Base-by-base conservation (phyloP, 73 alveolate genomes). In the Loxodes magnus region DNA sequence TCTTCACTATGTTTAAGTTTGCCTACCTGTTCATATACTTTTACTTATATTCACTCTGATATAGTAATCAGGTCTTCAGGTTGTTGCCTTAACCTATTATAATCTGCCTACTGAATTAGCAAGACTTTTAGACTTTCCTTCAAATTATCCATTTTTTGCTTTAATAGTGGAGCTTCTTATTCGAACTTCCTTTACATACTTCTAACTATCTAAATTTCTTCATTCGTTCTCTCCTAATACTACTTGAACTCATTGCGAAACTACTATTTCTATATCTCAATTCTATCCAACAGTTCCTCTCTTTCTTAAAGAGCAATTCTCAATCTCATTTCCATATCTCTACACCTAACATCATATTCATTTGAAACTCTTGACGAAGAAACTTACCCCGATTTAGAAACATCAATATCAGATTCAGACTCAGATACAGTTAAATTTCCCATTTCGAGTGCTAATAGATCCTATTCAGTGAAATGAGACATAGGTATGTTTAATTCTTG, bases 21-120 rank as follows among this genome's bases (percentile, higher is more conserved):
- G 26, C 63, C 44, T 6, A 69, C 78, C 26, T 51, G 35, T 34
- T 69, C 83, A 62, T 56, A 69, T 28, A 69, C 83, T 28, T 52
- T 42, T 31, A 60, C 83, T 3, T 62, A 43, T 6, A 69, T 65
- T 69, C 83, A 69, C 22, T 69, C 83, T 34, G 46, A 35, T 23
- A 64, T 42, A 3, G 71, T 67, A 36, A 63, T 31, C 10, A 62
- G 71, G 29, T 44, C 46, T 29, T 69, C 83, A 48, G 75, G 75
- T 34, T 37, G n/a, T 46, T 24, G 22, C 27, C 27, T 46, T 10
- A 46, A 9, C 1, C 27, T 41, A 24, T 21, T 25, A 24, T 46
- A 46, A 46, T 16, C 26, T 2, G 22, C 59, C 27, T 46, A 37
- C n/a, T 12, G n/a, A 2, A 46, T 24, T 10, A 46, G 1, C 7